Conservation (phyloP, 2,329 filamentous ascomycete species). For the Talaromyces amestolkiae region DNA sequence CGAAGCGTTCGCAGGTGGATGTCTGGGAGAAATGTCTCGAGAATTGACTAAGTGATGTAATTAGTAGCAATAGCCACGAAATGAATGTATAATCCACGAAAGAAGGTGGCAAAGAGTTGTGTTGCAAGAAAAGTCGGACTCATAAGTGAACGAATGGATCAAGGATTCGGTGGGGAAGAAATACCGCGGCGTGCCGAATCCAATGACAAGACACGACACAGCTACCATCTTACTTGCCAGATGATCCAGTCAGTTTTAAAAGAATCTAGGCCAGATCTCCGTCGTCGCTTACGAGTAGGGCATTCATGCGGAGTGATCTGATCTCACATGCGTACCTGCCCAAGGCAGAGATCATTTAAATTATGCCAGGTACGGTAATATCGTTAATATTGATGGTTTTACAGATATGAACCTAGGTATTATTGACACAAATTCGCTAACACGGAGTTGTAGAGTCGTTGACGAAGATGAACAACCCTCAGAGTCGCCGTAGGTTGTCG, state of each 20-base stretch:
- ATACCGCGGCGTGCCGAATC: slow-evolving; percentile 2
- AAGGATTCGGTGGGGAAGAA: neutral
- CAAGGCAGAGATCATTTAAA: neutral
- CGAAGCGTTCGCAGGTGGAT: neutral
- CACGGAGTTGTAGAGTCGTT: too few relatives aligned
- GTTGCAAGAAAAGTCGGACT: neutral
- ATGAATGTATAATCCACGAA: neutral
- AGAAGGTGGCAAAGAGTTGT: neutral
- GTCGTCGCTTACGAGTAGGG: neutral
- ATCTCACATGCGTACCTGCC: neutral
- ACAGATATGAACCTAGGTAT: too few relatives aligned
- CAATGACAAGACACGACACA: neutral
- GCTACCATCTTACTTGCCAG: neutral
- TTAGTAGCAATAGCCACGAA: neutral
- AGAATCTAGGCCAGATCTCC: neutral
- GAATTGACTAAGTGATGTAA: neutral
- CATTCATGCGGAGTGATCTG: neutral
- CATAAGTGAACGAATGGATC: neutral
- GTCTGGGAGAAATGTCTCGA: neutral
- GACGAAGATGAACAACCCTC: too few relatives aligned
- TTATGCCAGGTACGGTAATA: too few relatives aligned
- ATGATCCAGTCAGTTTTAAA: neutral
- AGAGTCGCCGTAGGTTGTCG: too few relatives aligned
- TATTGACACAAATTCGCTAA: too few relatives aligned
- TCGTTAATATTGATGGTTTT: too few relatives aligned